phyloP scores from a whole-genome alignment of 163 green algal species.

The Chloromonas sp. region DNA sequence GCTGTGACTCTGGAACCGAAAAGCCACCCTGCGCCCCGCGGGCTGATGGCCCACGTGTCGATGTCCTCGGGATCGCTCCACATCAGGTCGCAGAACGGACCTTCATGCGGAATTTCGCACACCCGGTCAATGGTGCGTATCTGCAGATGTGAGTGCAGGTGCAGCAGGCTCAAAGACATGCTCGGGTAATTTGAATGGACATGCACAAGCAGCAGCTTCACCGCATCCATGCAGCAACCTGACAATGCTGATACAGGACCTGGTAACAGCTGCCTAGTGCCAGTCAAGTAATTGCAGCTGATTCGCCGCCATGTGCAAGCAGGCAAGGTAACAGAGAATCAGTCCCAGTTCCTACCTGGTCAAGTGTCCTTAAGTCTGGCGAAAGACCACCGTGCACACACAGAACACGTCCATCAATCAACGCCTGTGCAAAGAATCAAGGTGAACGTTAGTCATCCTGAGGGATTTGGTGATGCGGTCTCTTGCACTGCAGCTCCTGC shows the following conservation, averaged over 20 bases:
- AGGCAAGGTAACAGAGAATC: too few relatives aligned
- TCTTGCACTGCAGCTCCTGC: not conserved
- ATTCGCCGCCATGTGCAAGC: too few relatives aligned
- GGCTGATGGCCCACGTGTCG: constrained; percentile 91
- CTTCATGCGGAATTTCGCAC: constrained; percentile 98
- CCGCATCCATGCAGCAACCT: too few relatives aligned
- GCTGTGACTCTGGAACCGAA: constrained; percentile 86
- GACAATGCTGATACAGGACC: too few relatives aligned
- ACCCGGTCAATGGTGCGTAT: constrained; percentile 94
- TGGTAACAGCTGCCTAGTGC: too few relatives aligned
- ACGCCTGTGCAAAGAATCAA: constrained; percentile 45
- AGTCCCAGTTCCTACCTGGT: constrained; percentile 63
- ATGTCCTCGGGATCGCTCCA: constrained; percentile 99
- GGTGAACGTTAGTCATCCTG: too few relatives aligned
- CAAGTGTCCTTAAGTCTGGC: constrained; percentile 92
- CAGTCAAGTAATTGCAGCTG: too few relatives aligned
- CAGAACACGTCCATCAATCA: constrained; percentile 86
- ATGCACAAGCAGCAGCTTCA: too few relatives aligned
- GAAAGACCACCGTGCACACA: constrained; percentile 98
- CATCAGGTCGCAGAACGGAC: constrained; percentile 96
- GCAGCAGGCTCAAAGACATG: not conserved
- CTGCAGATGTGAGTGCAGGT: constrained; percentile 30
- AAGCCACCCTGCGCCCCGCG: constrained; percentile 90
- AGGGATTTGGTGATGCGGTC: too few relatives aligned
- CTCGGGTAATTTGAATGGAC: too few relatives aligned